phyloP scores from a whole-genome alignment of 345 rosid species.

The Aethionema arabicum region DNA sequence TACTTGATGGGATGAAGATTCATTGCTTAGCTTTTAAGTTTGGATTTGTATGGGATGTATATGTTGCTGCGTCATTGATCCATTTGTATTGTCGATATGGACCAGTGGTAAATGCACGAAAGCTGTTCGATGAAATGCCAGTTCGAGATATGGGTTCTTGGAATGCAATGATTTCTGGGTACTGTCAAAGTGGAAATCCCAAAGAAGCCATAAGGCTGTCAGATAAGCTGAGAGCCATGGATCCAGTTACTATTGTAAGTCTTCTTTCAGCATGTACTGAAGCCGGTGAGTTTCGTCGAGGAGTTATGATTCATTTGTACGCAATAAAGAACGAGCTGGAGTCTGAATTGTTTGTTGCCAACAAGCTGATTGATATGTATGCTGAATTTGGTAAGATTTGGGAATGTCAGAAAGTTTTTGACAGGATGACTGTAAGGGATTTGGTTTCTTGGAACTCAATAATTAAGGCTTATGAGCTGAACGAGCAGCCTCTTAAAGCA shows the following conservation, averaged over 20 bases:
- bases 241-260: slow-evolving; percentile 50
- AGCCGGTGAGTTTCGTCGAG: slow-evolving; percentile 38
- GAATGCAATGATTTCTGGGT: slow-evolving; percentile 73
- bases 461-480: slow-evolving; percentile 56
- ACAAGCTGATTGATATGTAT: slow-evolving; percentile 58
- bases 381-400: slow-evolving; percentile 39
- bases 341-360: slow-evolving; percentile 46
- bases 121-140: slow-evolving; percentile 53
- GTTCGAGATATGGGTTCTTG: slow-evolving; percentile 51
- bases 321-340: slow-evolving; percentile 50
- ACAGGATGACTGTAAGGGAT: slow-evolving; percentile 44
- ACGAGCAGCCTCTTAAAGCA: slow-evolving; percentile 45
- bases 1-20: slow-evolving; percentile 47
- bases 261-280: slow-evolving; percentile 58
- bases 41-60: slow-evolving; percentile 63
- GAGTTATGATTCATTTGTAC: slow-evolving; percentile 47
- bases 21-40: slow-evolving; percentile 56
- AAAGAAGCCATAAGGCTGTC: slow-evolving; percentile 45
- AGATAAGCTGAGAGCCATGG: slow-evolving; percentile 47
- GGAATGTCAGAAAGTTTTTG: slow-evolving; percentile 41
- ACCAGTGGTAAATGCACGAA: slow-evolving; percentile 36
- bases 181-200: slow-evolving; percentile 52
- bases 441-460: slow-evolving; percentile 64
- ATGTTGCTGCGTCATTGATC: slow-evolving; percentile 54
- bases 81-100: slow-evolving; percentile 53